A percentile compares a stretch with the other conserved stretches of the same genome.
Conservation (phyloP, 306 rosid species). For the Psophocarpus tetragonolobus region DNA sequence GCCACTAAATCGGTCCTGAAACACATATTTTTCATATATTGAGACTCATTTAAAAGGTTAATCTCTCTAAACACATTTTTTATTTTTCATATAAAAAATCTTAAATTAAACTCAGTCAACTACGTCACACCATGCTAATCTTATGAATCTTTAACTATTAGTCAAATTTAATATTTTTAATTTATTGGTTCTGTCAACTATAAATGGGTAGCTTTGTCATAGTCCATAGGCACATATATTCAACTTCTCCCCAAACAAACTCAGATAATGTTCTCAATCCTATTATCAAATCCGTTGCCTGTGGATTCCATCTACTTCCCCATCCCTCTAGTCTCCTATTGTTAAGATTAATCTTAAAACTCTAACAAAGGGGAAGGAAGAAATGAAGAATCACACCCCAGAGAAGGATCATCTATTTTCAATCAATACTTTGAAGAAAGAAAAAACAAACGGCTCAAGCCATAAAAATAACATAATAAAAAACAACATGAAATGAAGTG, state of each 20-base stretch:
- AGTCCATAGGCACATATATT: background rate
- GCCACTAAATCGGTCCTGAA: too few relatives aligned
- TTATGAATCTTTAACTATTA: too few relatives aligned
- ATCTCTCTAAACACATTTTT: too few relatives aligned
- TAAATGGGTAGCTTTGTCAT: background rate
- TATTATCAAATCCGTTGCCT: background rate
- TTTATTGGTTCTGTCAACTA: background rate
- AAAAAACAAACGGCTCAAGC: background rate
- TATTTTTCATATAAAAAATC: too few relatives aligned
- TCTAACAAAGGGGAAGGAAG: background rate
- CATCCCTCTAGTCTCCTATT: background rate
- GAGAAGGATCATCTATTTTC: background rate
- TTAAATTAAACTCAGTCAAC: too few relatives aligned
- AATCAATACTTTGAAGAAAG: background rate
- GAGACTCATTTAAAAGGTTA: too few relatives aligned
- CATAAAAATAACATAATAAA: background rate
- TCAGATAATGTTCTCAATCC: background rate
- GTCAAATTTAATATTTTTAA: too few relatives aligned
- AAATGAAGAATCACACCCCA: background rate
- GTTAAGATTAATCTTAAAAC: background rate
- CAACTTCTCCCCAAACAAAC: background rate
- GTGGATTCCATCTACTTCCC: background rate
- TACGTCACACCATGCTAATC: too few relatives aligned
- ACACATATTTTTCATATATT: too few relatives aligned
- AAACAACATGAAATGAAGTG: background rate